phyloP scores from a whole-genome alignment of 1,284 basidiomycete species.

The Tilletia indica region DNA sequence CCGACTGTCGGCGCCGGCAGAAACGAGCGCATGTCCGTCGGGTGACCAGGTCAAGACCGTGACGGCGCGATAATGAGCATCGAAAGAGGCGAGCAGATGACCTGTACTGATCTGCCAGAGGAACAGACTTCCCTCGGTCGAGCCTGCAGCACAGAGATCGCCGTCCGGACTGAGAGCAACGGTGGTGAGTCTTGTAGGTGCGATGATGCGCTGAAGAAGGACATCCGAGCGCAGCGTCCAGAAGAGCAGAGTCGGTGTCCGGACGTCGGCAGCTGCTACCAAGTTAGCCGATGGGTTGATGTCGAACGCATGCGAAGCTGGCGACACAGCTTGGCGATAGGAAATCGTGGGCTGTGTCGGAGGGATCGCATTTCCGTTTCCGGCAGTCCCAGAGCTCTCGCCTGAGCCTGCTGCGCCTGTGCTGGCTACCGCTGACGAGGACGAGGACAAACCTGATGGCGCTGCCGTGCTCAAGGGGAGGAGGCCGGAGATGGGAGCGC shows the following conservation, averaged over 20 bases:
- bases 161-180: conserved; percentile 73
- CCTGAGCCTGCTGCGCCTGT: neutral
- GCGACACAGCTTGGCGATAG: conserved; percentile 11
- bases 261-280: neutral
- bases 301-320: conserved; percentile 3
- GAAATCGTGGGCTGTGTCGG: conserved; percentile 12
- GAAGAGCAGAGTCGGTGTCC: conserved; percentile 52
- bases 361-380: neutral
- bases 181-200: conserved; percentile 82
- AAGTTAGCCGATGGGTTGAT: conserved; percentile 5
- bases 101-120: conserved; percentile 94
- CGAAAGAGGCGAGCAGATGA: conserved; percentile 81
- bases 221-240: conserved; percentile 68
- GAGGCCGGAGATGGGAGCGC: neutral
- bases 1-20: conserved; percentile 83
- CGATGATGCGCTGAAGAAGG: conserved; percentile 71
- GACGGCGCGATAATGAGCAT: conserved; percentile 88
- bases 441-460: neutral
- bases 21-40: conserved; percentile 76
- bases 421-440: neutral
- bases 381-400: neutral
- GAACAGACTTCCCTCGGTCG: conserved; percentile 81
- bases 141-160: conserved; percentile 79
- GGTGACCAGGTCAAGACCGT: conserved; percentile 77
- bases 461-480: neutral